These are phyloP conservation scores for Arbutus unedo DNA, from an alignment of 148 eudicot genomes.

Conservation along the genomic window DNA sequence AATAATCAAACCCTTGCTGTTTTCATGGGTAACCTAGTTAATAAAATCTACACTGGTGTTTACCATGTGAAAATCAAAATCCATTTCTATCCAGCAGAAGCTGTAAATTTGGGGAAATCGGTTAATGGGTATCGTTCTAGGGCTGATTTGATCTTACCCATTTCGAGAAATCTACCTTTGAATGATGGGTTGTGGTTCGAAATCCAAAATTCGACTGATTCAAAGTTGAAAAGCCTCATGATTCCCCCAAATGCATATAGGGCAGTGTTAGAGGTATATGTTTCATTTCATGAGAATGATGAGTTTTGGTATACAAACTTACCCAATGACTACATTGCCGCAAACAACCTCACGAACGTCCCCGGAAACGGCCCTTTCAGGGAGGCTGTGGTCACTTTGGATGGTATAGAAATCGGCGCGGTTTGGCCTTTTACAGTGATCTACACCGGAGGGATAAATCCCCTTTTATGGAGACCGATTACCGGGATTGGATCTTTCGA, in stretches of 20 bases:
- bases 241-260: constrained; percentile 74
- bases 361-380: constrained; percentile 81
- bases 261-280: constrained; percentile 86
- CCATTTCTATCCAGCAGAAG: constrained; percentile 51
- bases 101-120: background rate
- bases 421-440: constrained; percentile 89
- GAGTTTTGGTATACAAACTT: constrained; percentile 77
- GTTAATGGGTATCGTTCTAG: constrained; percentile 16
- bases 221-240: constrained; percentile 35
- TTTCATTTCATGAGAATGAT: constrained; percentile 82
- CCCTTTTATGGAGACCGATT: constrained; percentile 88
- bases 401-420: constrained; percentile 57
- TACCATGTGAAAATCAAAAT: constrained; percentile 66
- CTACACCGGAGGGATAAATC: constrained; percentile 85
- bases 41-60: constrained; percentile 66
- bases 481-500: constrained; percentile 78
- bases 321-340: constrained; percentile 57
- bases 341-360: constrained; percentile 44
- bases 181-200: constrained; percentile 94
- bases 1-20: constrained; percentile 60
- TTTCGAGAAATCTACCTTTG: constrained; percentile 62
- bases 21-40: constrained; percentile 67
- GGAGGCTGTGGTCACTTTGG: constrained; percentile 75
- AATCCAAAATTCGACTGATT: constrained; percentile 50
- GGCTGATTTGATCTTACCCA: constrained; percentile 78